Evolutionary conservation across 768 basidiomycete genomes (phyloP).

Genomic region (Sarcomyxa edulis): DNA sequence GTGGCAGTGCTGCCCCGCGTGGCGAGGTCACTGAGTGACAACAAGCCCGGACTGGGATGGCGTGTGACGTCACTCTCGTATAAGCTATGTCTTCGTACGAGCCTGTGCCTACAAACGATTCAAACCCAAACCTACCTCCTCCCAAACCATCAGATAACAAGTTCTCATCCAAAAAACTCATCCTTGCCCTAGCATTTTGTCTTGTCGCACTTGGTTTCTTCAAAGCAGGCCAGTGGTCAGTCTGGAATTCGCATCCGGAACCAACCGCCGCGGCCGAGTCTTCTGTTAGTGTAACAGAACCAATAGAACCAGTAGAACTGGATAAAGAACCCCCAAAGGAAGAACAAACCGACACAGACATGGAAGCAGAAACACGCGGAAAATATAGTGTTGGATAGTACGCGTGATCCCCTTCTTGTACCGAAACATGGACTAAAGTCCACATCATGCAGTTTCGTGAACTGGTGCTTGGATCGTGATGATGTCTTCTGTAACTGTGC

Average conservation of each 20-base stretch:
- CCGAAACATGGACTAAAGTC: not conserved
- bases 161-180: conserved; percentile 15
- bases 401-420: conserved; percentile 24
- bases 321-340: conserved; percentile 1
- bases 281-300: too few relatives aligned
- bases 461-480: conserved; percentile 48
- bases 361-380: conserved; percentile 21
- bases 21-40: too few relatives aligned
- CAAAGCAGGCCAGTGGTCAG: conserved; percentile 27
- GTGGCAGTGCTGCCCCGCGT: too few relatives aligned
- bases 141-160: not conserved
- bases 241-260: not conserved
- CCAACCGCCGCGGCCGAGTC: not conserved
- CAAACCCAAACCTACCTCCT: too few relatives aligned
- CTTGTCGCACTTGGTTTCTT: conserved; percentile 27
- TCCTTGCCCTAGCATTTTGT: conserved; percentile 23
- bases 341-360: conserved; percentile 1
- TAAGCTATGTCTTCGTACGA: too few relatives aligned
- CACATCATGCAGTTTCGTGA: conserved; percentile 54
- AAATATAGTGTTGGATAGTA: conserved; percentile 83
- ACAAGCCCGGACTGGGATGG: too few relatives aligned
- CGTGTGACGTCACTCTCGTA: too few relatives aligned
- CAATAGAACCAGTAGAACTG: conserved; percentile 3
- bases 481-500: conserved; percentile 1
- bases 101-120: too few relatives aligned